Conservation (phyloP, 345 rosid species). For the Odontarrhena argentea region DNA sequence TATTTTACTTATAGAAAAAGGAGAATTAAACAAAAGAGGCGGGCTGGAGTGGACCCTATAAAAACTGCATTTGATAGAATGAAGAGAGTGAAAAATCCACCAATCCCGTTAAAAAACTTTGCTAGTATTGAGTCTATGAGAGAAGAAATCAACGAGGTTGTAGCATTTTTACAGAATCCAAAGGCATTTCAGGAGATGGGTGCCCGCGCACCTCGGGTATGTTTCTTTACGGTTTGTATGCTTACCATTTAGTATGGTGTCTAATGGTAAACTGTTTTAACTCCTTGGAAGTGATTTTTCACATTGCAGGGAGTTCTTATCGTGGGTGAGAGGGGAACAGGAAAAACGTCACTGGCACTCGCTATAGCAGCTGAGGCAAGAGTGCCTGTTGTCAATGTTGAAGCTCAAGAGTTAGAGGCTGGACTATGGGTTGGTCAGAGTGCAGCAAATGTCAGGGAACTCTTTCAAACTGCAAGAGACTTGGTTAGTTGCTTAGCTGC, state of each 20-base stretch:
- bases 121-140: slow-evolving; percentile 95
- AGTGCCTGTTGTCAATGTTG: slow-evolving; percentile 86
- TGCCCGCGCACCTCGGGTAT: slow-evolving; percentile 92
- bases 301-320: slow-evolving; percentile 92
- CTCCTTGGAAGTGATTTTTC: slow-evolving; percentile 15
- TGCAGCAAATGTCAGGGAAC: slow-evolving; percentile 95
- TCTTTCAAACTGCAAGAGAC: slow-evolving; percentile 96
- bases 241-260: slow-evolving; percentile 17
- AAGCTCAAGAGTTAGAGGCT: slow-evolving; percentile 94
- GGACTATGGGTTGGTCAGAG: slow-evolving; percentile 99
- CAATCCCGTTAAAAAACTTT: slow-evolving; percentile 81
- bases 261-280: slow-evolving; percentile 11
- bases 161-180: slow-evolving; percentile 92
- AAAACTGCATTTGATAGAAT: slow-evolving; percentile 82
- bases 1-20: slow-evolving; percentile 59
- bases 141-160: slow-evolving; percentile 96
- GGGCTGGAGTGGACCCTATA: slow-evolving; percentile 89
- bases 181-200: slow-evolving; percentile 94
- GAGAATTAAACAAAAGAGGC: slow-evolving; percentile 63
- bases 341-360: slow-evolving; percentile 86
- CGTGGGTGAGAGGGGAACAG: slow-evolving; percentile 96
- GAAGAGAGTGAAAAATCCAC: slow-evolving; percentile 99
- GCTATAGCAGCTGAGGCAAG: slow-evolving; percentile 98
- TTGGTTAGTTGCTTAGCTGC: slow-evolving; percentile 58
- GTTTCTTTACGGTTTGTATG: slow-evolving; percentile 33